Evolutionary conservation across 805 yeast genomes (phyloP).

Genomic region (Ogataea thermomethanolica): DNA sequence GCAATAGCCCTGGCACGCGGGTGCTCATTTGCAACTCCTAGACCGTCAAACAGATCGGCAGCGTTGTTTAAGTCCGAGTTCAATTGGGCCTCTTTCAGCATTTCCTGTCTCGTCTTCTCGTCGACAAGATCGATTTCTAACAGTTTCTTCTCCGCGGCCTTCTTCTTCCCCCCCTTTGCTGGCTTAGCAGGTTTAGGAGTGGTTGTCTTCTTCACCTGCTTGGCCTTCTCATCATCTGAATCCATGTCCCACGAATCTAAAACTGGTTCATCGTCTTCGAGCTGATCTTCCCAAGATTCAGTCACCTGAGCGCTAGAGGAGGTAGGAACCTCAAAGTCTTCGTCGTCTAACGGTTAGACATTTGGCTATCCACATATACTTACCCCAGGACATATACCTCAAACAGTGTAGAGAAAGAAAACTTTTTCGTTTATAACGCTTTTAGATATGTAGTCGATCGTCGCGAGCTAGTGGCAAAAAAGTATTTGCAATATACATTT

Average conservation of each 20-base stretch:
- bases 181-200: slow-evolving; percentile 37
- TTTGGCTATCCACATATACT: slow-evolving; percentile 5
- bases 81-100: slow-evolving; percentile 76
- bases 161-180: slow-evolving; percentile 45
- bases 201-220: slow-evolving; percentile 32
- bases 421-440: slow-evolving; percentile 5
- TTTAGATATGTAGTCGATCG: slow-evolving; percentile 14
- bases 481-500: slow-evolving; percentile 2
- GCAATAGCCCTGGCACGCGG: slow-evolving; percentile 44
- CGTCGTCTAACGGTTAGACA: slow-evolving; percentile 60
- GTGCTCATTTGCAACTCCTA: slow-evolving; percentile 53
- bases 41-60: slow-evolving; percentile 83
- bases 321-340: slow-evolving; percentile 74
- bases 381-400: slow-evolving; percentile 27
- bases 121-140: slow-evolving; percentile 68
- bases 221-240: slow-evolving; percentile 55
- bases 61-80: slow-evolving; percentile 89
- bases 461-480: slow-evolving; percentile 15
- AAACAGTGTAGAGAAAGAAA: background rate
- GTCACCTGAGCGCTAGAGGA: slow-evolving; percentile 39
- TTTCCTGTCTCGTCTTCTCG: slow-evolving; percentile 66
- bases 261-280: slow-evolving; percentile 56
- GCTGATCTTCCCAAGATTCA: slow-evolving; percentile 79
- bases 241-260: slow-evolving; percentile 88
- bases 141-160: slow-evolving; percentile 37